Evolutionary conservation across 257 asterid genomes (phyloP).

Genomic region (Salvia splendens): DNA sequence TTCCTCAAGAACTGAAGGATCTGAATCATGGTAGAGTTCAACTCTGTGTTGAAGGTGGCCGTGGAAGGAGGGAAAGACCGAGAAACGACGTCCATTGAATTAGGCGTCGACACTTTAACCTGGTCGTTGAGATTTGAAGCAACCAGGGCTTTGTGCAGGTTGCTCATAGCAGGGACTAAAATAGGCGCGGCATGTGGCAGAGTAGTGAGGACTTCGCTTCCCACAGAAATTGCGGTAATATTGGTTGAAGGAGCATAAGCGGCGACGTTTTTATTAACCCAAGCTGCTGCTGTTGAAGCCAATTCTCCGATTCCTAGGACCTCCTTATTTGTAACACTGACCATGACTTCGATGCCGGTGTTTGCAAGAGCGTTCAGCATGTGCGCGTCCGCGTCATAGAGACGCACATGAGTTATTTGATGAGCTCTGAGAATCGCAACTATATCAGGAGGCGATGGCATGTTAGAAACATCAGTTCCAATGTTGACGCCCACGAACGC

Average conservation of each 20-base stretch:
- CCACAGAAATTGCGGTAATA: slow-evolving; percentile 78
- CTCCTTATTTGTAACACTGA: slow-evolving; percentile 79
- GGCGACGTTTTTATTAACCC: slow-evolving; percentile 68
- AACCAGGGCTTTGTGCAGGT: slow-evolving; percentile 71
- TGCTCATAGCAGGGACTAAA: slow-evolving; percentile 69
- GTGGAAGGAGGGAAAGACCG: slow-evolving; percentile 82
- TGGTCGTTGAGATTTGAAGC: slow-evolving; percentile 64
- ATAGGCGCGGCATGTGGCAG: slow-evolving; percentile 69
- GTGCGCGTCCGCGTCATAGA: slow-evolving; percentile 68
- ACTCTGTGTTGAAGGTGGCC: slow-evolving; percentile 61
- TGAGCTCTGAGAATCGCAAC: slow-evolving; percentile 69
- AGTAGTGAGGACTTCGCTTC: slow-evolving; percentile 75
- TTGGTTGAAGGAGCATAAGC: slow-evolving; percentile 69
- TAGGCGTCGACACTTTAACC: slow-evolving; percentile 78
- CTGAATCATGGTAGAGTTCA: slow-evolving; percentile 60
- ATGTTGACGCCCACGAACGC: slow-evolving; percentile 76
- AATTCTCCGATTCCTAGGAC: slow-evolving; percentile 65
- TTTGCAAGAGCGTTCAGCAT: slow-evolving; percentile 74
- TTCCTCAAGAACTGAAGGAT: slow-evolving; percentile 73
- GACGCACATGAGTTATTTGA: slow-evolving; percentile 77
- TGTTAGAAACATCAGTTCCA: slow-evolving; percentile 67
- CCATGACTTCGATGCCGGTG: slow-evolving; percentile 75
- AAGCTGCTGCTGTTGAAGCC: slow-evolving; percentile 74
- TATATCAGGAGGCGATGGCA: slow-evolving; percentile 63
- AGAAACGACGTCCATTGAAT: slow-evolving; percentile 67